Conservation (phyloP, 345 rosid genomes). For the Pistacia integerrima region DNA sequence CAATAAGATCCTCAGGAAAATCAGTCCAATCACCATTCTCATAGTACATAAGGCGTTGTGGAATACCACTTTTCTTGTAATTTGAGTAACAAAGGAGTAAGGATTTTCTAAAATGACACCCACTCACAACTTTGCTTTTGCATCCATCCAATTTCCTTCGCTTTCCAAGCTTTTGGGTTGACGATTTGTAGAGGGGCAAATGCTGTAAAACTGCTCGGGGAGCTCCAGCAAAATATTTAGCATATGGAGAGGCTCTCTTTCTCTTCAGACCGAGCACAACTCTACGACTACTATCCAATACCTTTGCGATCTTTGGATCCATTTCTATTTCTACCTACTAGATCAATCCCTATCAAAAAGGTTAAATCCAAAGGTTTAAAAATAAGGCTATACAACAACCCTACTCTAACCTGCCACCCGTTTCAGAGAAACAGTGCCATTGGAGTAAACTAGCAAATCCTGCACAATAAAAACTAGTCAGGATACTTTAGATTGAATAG, state of each 20-base stretch:
- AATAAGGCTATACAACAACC: slow-evolving; percentile 31
- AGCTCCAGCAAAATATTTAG: slow-evolving; percentile 42
- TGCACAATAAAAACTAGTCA: slow-evolving; percentile 26
- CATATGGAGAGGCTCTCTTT: slow-evolving; percentile 44
- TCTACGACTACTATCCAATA: slow-evolving; percentile 50
- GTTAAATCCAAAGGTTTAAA: slow-evolving; percentile 44
- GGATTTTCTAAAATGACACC: slow-evolving; percentile 45
- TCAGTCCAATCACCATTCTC: slow-evolving; percentile 82
- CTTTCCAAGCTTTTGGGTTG: slow-evolving; percentile 39
- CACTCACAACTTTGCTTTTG: slow-evolving; percentile 29
- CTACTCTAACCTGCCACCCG: slow-evolving; percentile 36
- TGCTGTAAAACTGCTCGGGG: slow-evolving; percentile 34
- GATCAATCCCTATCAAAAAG: slow-evolving; percentile 51
- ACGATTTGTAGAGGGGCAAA: slow-evolving; percentile 31
- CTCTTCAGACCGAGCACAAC: slow-evolving; percentile 47
- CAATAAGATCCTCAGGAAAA: slow-evolving; percentile 49
- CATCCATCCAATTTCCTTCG: slow-evolving; percentile 50
- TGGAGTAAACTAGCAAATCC: slow-evolving; percentile 32
- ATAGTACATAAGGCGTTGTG: slow-evolving; percentile 71
- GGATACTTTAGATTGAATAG: neutral
- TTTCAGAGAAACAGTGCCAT: slow-evolving; percentile 43
- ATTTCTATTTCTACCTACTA: slow-evolving; percentile 54
- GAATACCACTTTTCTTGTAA: slow-evolving; percentile 65
- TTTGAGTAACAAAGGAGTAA: slow-evolving; percentile 62
- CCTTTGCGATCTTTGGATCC: slow-evolving; percentile 63